Conservation (phyloP, 257 asterid genomes). For the Petunia axillaris region DNA sequence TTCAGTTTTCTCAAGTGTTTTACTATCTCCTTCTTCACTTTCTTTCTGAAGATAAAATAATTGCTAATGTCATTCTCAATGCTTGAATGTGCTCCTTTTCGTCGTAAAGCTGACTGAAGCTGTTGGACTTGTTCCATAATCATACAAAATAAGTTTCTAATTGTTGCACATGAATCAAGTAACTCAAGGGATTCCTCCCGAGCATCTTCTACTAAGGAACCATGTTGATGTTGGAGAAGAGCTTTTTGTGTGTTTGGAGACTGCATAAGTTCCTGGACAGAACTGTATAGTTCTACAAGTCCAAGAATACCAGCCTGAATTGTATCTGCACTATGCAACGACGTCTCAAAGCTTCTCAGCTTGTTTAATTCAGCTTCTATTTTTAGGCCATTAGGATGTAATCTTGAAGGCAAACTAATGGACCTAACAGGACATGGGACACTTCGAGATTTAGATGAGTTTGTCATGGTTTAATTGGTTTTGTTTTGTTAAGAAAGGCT, state of each 20-base stretch:
- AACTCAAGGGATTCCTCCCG: slow-evolving; percentile 54
- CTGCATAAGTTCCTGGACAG: slow-evolving; percentile 35
- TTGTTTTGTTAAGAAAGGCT: not conserved
- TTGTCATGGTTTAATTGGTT: slow-evolving; percentile 45
- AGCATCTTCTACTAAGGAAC: slow-evolving; percentile 40
- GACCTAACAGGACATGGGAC: slow-evolving; percentile 57
- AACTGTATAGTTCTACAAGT: slow-evolving; percentile 37
- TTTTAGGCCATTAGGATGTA: slow-evolving; percentile 47
- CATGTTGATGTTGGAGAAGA: slow-evolving; percentile 42
- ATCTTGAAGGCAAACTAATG: slow-evolving; percentile 79
- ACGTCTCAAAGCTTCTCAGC: slow-evolving; percentile 41
- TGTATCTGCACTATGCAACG: slow-evolving; percentile 35
- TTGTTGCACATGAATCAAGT: slow-evolving; percentile 60
- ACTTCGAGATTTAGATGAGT: slow-evolving; percentile 31
- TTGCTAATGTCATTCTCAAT: slow-evolving; percentile 40
- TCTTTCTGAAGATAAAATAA: slow-evolving; percentile 49
- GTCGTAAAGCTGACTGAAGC: slow-evolving; percentile 69
- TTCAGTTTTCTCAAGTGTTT: slow-evolving; percentile 55
- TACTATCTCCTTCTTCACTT: slow-evolving; percentile 50
- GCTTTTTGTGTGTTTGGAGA: slow-evolving; percentile 35
- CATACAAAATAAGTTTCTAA: slow-evolving; percentile 45
- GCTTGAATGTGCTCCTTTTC: slow-evolving; percentile 55
- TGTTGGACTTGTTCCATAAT: slow-evolving; percentile 49
- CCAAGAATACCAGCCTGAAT: slow-evolving; percentile 41
- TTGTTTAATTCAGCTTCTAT: slow-evolving; percentile 51